Evolutionary conservation across 306 rosid species (phyloP).

Genomic region (Dalbergia cultrata): DNA sequence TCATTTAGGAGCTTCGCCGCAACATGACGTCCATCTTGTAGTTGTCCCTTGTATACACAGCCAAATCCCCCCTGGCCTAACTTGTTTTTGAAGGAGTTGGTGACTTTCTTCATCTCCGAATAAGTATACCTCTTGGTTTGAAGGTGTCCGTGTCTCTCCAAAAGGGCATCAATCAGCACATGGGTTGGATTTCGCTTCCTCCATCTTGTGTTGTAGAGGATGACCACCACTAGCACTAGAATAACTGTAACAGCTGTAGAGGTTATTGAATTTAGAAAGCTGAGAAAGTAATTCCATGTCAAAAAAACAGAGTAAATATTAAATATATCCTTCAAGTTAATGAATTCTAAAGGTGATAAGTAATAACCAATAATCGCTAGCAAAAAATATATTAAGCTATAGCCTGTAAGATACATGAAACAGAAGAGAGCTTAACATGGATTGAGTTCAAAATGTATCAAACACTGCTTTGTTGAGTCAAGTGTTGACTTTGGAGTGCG

Average conservation of each 20-base stretch:
- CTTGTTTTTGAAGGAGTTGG: slow-evolving; percentile 38
- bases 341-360: neutral
- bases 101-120: neutral
- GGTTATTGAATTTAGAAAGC: too few relatives aligned
- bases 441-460: neutral
- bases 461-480: neutral
- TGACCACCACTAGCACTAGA: neutral
- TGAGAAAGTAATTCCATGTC: neutral
- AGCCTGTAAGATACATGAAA: too few relatives aligned
- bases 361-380: neutral
- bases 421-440: neutral
- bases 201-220: neutral
- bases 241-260: slow-evolving; percentile 9
- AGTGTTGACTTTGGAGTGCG: neutral
- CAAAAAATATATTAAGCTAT: too few relatives aligned
- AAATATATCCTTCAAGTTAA: neutral
- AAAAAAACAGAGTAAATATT: neutral
- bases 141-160: neutral
- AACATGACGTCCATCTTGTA: neutral
- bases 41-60: slow-evolving; percentile 42
- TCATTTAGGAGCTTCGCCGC: slow-evolving; percentile 45
- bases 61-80: slow-evolving; percentile 51
- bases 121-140: neutral
- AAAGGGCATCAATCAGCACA: neutral
- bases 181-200: neutral